These are phyloP conservation scores for Silene vulgaris DNA, from an alignment of 179 eudicot genomes.

Conservation along the genomic window DNA sequence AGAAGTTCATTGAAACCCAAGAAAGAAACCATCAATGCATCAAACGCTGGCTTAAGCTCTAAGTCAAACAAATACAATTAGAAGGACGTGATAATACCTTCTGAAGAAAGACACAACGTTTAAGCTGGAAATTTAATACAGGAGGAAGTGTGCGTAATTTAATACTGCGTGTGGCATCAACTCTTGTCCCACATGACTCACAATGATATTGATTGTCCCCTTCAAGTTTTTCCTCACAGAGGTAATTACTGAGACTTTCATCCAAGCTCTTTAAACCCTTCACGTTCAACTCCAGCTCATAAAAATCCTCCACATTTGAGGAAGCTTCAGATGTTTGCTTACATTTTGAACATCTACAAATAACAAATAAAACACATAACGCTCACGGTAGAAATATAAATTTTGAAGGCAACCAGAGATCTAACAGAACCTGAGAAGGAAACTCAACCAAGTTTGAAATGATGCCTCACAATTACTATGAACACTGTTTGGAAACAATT, in stretches of 20 bases:
- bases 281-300: conserved; percentile 82
- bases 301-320: conserved; percentile 81
- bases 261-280: conserved; percentile 83
- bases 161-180: conserved; percentile 89
- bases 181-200: conserved; percentile 68
- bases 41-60: background rate
- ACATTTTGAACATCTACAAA: conserved; percentile 76
- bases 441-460: conserved; percentile 1
- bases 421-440: conserved; percentile 6
- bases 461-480: background rate
- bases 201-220: conserved; percentile 95
- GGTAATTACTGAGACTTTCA: conserved; percentile 80
- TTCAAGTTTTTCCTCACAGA: conserved; percentile 76
- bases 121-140: conserved; percentile 91
- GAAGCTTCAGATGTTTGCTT: conserved; percentile 91
- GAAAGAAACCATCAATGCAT: background rate
- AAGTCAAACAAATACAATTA: no score
- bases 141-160: conserved; percentile 80
- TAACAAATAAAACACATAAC: conserved; percentile 4
- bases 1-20: no score
- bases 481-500: conserved; percentile 1
- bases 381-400: background rate
- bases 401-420: background rate
- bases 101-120: conserved; percentile 90
- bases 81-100: conserved; percentile 46